A percentile compares a stretch with the other conserved stretches of the same genome.
phyloP scores from a whole-genome alignment of 139 green algal species.

The Chlamydomonas schloesseri region DNA sequence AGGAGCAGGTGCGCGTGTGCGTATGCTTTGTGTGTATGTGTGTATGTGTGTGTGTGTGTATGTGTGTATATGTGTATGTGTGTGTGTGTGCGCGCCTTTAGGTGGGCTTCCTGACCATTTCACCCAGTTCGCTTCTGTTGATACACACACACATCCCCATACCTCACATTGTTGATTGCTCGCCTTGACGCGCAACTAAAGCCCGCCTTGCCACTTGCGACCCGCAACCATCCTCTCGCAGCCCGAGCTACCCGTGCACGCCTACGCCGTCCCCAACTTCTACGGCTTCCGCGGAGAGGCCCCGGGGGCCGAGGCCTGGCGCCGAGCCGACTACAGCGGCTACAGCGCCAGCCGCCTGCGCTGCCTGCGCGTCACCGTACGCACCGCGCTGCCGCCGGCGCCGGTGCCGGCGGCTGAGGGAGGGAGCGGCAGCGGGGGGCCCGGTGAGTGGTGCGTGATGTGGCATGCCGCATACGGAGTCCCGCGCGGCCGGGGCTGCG shows the following conservation, averaged over 20 bases:
- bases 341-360: slow-evolving; percentile 39
- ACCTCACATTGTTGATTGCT: too few species aligned
- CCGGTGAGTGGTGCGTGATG: neutral
- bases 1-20: slow-evolving; percentile 8
- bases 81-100: too few species aligned
- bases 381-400: slow-evolving; percentile 25
- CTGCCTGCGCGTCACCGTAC: slow-evolving; percentile 60
- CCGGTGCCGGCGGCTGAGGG: neutral
- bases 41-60: too few species aligned
- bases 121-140: too few species aligned
- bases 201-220: neutral
- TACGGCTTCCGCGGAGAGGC: slow-evolving; percentile 61
- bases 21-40: too few species aligned
- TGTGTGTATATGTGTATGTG: too few species aligned
- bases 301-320: slow-evolving; percentile 46
- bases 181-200: too few species aligned
- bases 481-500: too few species aligned
- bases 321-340: slow-evolving; percentile 58
- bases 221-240: neutral
- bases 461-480: too few species aligned
- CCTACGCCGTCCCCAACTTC: slow-evolving; percentile 51
- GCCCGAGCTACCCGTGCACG: slow-evolving; percentile 57
- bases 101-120: too few species aligned
- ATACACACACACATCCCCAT: too few species aligned
- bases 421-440: neutral